Percentiles rank a stretch among this genome's conserved stretches.
These are phyloP conservation scores for Zarea fungicola DNA, from an alignment of 2,329 filamentous ascomycete species.

Conservation along the genomic window DNA sequence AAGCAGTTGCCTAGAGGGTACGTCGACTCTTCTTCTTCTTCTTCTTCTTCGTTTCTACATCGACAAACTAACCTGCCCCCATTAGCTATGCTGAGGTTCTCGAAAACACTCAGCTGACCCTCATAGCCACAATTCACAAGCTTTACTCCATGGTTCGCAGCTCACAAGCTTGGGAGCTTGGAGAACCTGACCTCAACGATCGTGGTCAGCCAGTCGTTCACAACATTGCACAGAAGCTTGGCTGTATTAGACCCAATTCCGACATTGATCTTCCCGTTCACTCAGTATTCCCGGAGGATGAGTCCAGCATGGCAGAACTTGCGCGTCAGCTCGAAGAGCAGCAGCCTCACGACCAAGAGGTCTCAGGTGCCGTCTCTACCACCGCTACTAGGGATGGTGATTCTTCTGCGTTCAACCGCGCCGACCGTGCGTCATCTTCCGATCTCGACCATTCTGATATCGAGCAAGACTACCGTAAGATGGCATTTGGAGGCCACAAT, in stretches of 20 bases:
- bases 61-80: neutral
- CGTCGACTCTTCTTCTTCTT: conserved; percentile 18
- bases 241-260: conserved; percentile 57
- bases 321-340: conserved; percentile 48
- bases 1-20: conserved; percentile 61
- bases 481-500: conserved; percentile 38
- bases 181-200: conserved; percentile 60
- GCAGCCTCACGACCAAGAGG: conserved; percentile 38
- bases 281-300: conserved; percentile 57
- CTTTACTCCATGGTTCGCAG: conserved; percentile 59
- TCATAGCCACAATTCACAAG: conserved; percentile 61
- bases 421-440: conserved; percentile 49
- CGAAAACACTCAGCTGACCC: conserved; percentile 59
- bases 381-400: conserved; percentile 24
- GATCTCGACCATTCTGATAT: conserved; percentile 52
- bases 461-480: conserved; percentile 49
- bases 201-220: conserved; percentile 59
- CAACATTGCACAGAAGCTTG: conserved; percentile 59
- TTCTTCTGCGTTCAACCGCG: conserved; percentile 28
- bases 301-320: conserved; percentile 51
- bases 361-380: neutral
- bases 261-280: conserved; percentile 55
- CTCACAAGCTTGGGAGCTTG: conserved; percentile 54
- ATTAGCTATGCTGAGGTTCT: conserved; percentile 57
- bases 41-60: neutral